Conservation (phyloP, 2,329 filamentous ascomycete species). For the Monilinia vaccinii-corymbosi region DNA sequence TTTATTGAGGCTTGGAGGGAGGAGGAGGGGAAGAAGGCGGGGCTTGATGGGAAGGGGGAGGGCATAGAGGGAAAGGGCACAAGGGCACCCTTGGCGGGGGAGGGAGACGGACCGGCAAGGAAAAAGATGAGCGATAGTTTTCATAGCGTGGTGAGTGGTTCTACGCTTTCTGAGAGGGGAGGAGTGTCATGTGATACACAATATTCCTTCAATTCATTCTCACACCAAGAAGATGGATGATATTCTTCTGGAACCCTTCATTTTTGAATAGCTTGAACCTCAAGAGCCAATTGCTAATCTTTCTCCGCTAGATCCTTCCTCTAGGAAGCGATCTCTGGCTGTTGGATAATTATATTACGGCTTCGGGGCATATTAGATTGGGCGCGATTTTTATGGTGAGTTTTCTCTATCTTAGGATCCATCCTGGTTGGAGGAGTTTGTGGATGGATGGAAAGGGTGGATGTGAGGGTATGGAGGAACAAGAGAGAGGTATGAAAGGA, state of each 20-base stretch:
- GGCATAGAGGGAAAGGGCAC: slow-evolving; percentile 13
- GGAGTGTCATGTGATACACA: not conserved
- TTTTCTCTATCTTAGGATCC: not conserved
- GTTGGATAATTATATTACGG: slow-evolving; percentile 60
- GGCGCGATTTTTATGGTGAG: slow-evolving; percentile 42
- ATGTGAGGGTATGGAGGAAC: no score
- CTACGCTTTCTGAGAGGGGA: no score
- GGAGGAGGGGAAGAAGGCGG: slow-evolving; percentile 26
- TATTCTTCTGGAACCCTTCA: no score
- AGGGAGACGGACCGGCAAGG: slow-evolving; percentile 29
- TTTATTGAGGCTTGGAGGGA: slow-evolving; percentile 57
- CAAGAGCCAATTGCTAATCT: no score
- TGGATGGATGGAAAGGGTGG: no score
- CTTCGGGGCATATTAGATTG: slow-evolving; percentile 54
- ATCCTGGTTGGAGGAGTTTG: not conserved
- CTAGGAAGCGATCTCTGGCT: slow-evolving; percentile 61
- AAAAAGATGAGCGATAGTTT: slow-evolving; percentile 61
- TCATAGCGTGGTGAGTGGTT: slow-evolving; percentile 47
- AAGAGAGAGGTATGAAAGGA: not conserved
- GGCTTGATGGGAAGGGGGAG: not conserved
- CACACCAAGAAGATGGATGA: no score
- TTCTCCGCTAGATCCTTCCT: slow-evolving; percentile 55
- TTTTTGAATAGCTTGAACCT: no score
- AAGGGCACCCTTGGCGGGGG: no score
- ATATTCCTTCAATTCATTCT: no score